Conservation (phyloP, 441 rosid species). For the Viola pubescens region DNA sequence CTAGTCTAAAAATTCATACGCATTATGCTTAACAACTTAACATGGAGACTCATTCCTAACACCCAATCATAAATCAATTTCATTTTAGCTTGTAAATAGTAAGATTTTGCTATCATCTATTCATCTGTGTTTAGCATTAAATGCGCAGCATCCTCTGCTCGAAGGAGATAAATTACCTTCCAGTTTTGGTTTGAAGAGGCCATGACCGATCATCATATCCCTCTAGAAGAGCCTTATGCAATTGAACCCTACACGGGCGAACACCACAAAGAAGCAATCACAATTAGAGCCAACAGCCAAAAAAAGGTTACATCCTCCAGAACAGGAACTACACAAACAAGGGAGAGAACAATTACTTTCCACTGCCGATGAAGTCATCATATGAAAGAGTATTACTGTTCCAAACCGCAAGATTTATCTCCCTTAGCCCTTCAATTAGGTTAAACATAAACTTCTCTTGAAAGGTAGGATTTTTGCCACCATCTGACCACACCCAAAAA, state of each 20-base stretch:
- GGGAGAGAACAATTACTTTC: slow-evolving; percentile 46
- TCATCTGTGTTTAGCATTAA: too few species aligned
- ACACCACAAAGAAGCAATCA: background rate
- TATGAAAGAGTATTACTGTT: slow-evolving; percentile 64
- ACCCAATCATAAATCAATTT: too few species aligned
- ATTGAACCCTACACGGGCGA: slow-evolving; percentile 45
- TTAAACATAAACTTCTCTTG: slow-evolving; percentile 81
- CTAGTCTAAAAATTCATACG: too few species aligned
- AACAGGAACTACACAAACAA: background rate
- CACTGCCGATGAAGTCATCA: slow-evolving; percentile 80
- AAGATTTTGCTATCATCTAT: too few species aligned
- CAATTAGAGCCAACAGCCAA: slow-evolving; percentile 6
- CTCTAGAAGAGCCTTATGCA: slow-evolving; percentile 61
- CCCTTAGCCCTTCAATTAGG: slow-evolving; percentile 79
- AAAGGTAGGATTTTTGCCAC: slow-evolving; percentile 70
- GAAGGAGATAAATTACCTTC: slow-evolving; percentile 32
- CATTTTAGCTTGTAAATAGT: too few species aligned
- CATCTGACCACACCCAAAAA: slow-evolving; percentile 37
- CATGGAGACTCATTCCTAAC: too few species aligned
- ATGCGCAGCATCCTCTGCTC: too few species aligned
- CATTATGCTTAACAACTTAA: too few species aligned
- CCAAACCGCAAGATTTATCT: slow-evolving; percentile 58
- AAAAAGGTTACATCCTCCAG: background rate
- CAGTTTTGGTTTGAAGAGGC: slow-evolving; percentile 61
- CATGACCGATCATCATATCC: slow-evolving; percentile 64